A percentile compares a stretch with the other conserved stretches of the same genome.
phyloP scores from a whole-genome alignment of 805 yeast species.

The Saccharomycopsis capsularis region DNA sequence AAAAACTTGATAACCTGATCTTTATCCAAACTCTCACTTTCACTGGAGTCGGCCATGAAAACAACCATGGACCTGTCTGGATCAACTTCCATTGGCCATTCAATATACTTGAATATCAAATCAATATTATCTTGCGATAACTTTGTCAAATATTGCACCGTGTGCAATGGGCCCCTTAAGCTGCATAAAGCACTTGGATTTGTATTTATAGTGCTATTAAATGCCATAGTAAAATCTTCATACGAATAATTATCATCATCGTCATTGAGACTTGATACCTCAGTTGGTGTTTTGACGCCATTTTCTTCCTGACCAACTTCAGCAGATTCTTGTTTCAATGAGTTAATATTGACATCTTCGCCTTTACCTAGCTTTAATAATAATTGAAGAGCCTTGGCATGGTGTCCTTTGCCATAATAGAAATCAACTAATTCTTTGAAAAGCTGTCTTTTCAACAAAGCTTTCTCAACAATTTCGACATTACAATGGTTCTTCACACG shows the following conservation, averaged over 20 bases:
- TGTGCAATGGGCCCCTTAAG: slow-evolving; percentile 36
- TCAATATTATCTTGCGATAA: slow-evolving; percentile 43
- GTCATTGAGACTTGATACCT: background rate
- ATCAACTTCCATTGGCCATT: slow-evolving; percentile 41
- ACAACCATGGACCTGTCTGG: slow-evolving; percentile 37
- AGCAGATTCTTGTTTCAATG: background rate
- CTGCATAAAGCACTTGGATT: background rate
- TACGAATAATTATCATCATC: slow-evolving; percentile 20
- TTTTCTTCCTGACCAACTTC: background rate
- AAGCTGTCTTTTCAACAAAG: slow-evolving; percentile 33
- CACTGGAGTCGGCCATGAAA: slow-evolving; percentile 59
- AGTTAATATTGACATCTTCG: background rate
- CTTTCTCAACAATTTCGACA: slow-evolving; percentile 49
- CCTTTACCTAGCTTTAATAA: slow-evolving; percentile 35
- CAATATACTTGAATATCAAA: slow-evolving; percentile 49
- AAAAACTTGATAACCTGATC: slow-evolving; percentile 48
- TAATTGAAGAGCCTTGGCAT: slow-evolving; percentile 54
- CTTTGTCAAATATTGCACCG: slow-evolving; percentile 52
- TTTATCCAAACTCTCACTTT: slow-evolving; percentile 52
- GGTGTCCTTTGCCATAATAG: slow-evolving; percentile 12
- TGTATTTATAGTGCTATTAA: background rate
- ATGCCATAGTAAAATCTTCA: slow-evolving; percentile 18
- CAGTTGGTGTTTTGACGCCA: no score
- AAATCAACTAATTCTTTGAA: slow-evolving; percentile 18
- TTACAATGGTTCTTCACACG: slow-evolving; percentile 73